Base-by-base conservation (phyloP, 2,329 filamentous ascomycete genomes). In the Cercospora brassicicola region DNA sequence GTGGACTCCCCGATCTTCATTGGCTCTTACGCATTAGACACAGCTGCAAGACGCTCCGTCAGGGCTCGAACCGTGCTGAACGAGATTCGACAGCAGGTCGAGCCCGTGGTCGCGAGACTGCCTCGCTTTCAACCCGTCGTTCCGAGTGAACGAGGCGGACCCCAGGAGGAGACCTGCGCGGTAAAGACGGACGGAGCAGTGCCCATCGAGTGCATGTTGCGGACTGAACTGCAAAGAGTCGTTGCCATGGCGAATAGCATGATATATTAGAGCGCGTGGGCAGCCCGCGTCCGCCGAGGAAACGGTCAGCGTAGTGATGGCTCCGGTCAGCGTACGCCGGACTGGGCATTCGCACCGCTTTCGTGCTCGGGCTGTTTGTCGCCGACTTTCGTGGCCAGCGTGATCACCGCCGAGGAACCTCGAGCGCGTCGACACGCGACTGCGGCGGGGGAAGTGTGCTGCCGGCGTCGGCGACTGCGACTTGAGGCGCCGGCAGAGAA, bases 61-160 rank as follows among this genome's bases (percentile, higher is more conserved):
- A 48, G 53, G 39, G 65, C 65, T 4, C 51, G 60, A 18, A 59
- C 36, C 5, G 59, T 67, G 20, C 42, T 67, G 59, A 48, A 51
- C 7, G 59, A 67, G 26, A 31, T 67, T 15, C 30, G 36, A 48
- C 39, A 62, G 48, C 59, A 63, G 30, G 33, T 67, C 28, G 23
- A 39, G 26, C 65, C 59, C 28, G 45, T 18, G 57, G 64, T 60
- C 26, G 42, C 30, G 20, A 62, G 20, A 8, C 33, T 64, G 45
- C 45, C 63, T 59, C 8, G 66, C 9, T 64, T 64, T 23, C 15
- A 28, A 33, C 26, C 55, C 20, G 23, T 53, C 10, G 3, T 56
- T 7, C 23, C 51, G 51, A 56, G 51, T 3, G 30, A 15, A 33
- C n/a, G 26, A 36, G 31, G 30, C 5, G 15, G 7, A 13, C 20